Base-by-base conservation (phyloP, 768 basidiomycete species). In the Mycena maculata region DNA sequence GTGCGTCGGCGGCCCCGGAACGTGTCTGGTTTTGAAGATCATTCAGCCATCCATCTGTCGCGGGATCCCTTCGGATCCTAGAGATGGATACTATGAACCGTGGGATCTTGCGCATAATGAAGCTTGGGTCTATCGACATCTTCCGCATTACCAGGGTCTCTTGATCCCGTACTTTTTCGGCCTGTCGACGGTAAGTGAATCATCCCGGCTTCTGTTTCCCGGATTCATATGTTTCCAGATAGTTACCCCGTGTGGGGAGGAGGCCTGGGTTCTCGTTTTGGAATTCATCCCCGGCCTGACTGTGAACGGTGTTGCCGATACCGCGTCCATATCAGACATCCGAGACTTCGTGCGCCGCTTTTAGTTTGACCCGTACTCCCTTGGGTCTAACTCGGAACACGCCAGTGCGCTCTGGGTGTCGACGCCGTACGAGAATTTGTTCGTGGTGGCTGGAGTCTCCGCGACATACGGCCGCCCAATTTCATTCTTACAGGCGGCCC, bases 111-210 rank as follows among this genome's bases (percentile, higher is more conserved):
- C 59, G 10, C 53, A 56, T 10, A 49, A 61, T 16, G 65, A 67
- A 41, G 64, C 64, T 6, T 66, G 64, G 64, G 56, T 54, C 15
- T 65, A 65, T 47, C 57, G 22, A 53, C 39, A 60, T 39, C 58
- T 66, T 22, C 12, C 38, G 57, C 44, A 60, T 41, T 2, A 18
- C 10, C 65, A 66, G 30, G 65, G 65, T n/a, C 44, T 49, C 25
- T 49, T 39, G 20, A 61, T 67, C 18, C 65, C 65, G 5, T 67
- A 67, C 38, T 67, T 67, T 47, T 67, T 67, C 39, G 65, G 65
- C 30, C 42, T 67, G n/a, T 55, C 27, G 23, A 41, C 25, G 22
- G 58, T 66, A 41, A 48, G 50, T 42, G 31, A 38, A 39, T 56
- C 47, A 45, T 57, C 45, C 49, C 33, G 13, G 38, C 16, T 36